Evolutionary conservation across 2,329 filamentous ascomycete genomes (phyloP), one percentile per base, ranked within the genome.

Genomic region (Aureobasidium uvarum): DNA sequence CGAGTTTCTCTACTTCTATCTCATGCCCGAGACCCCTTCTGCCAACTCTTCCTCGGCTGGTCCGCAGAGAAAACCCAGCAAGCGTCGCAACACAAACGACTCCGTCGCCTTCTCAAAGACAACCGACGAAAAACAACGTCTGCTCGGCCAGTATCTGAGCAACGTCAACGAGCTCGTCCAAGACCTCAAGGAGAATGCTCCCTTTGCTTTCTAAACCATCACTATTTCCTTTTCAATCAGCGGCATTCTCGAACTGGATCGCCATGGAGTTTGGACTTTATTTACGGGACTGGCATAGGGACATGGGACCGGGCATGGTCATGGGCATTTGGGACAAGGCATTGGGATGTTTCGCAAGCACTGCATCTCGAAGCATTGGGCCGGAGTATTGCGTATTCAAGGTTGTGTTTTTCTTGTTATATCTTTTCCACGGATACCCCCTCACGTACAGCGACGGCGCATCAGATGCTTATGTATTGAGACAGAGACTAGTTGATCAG

Each of bases 1-100:
- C 71, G 95, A 98, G 77, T 98, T 98, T 75, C 81, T 99, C 60
- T 98, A 98, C 81, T 98, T 98, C 78, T 99, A 98, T 77, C 88
- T 99, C 71, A 96, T 98, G 89, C 93, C 94, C 59, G 95, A 99
- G 79, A 86, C 85, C 0, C 74, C 74, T 33, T 70, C 67, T 41
- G 84, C 51, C 80, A 33, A 25, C n/a, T 72, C 73, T 45, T 51
- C 58, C 20, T 73, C 70, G 20, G 68, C 71, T 6, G 69, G 67
- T 3, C 56, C 72, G 58, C 70, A 72, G 66, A 65, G 71, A 62
- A 68, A 58, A 38, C 62, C 68, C n/a, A 70, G 70, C 54, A 73
- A 73, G 66, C 60, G 67, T n/a, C 59, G 66, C 18, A 52, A 36
- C 50, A 59, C 33, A 28, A 64, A 65, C 36, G 60, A 54, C 28